Evolutionary conservation across 139 green algal genomes (phyloP), one percentile per base, ranked within the genome.

Genomic region (Chlamydomonas sp.): DNA sequence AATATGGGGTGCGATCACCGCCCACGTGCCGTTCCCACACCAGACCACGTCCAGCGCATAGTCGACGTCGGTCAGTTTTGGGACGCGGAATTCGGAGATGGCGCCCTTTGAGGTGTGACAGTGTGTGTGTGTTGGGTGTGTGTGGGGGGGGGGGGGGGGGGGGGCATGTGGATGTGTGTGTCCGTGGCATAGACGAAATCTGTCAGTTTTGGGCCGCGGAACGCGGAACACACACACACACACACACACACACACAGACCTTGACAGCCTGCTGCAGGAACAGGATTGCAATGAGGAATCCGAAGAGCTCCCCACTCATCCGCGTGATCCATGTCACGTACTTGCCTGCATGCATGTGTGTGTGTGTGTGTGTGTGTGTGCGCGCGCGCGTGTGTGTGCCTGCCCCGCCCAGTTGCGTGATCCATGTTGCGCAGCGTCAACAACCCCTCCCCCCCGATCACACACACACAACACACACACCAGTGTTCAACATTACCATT

Each of bases 261-360:
- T 89, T 87, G 26, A 97, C 67, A 1, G 87, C 89, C 58, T 92
- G 76, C 67, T 96, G 89, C 50, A 95, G 58, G 76, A 97, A 97
- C 20, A 97, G 81, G 5, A 95, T 69, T 5, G 87, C 90, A 31
- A 96, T 96, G n/a, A 97, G 81, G 20, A 81, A 77, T 3, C 91
- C 91, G 76, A 97, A 97, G 26, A 89, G 63, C 84, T 97, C 91
- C 0, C 91, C 90, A 22, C 72, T 81, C 64, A 96, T 90, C 13
- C 87, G 72, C n/a, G n/a, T n/a, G n/a, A n/a, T n/a, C n/a, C n/a
- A n/a, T n/a, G n/a, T n/a, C n/a, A n/a, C n/a, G n/a, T n/a, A n/a
- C n/a, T n/a, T n/a, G n/a, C n/a, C n/a, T n/a, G n/a, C n/a, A n/a
- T n/a, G n/a, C n/a, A n/a, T n/a, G n/a, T n/a, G n/a, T n/a, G n/a